Evolutionary conservation across 768 basidiomycete species (phyloP).

Genomic region (Leucosporidium creatinivorum): DNA sequence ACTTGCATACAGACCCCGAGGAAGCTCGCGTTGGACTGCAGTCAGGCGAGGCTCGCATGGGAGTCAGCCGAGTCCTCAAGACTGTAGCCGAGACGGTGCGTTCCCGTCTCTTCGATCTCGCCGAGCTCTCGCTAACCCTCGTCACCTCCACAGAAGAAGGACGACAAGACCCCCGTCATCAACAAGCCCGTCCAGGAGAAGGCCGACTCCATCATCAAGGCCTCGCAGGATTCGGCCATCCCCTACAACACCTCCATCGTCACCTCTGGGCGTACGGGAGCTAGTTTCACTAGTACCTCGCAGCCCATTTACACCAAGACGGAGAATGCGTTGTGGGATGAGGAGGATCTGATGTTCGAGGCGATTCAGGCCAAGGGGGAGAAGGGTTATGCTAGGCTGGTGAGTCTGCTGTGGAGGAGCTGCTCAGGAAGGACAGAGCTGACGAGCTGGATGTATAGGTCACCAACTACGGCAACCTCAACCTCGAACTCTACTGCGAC

Average conservation of each 20-base stretch:
- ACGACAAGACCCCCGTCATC: too few relatives aligned
- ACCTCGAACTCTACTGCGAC: slow-evolving; percentile 49
- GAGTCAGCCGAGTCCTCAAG: slow-evolving; percentile 12
- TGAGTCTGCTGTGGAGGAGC: too few relatives aligned
- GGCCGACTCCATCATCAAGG: slow-evolving; percentile 41
- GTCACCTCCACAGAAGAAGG: slow-evolving; percentile 33
- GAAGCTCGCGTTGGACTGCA: too few relatives aligned
- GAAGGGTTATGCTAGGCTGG: slow-evolving; percentile 88
- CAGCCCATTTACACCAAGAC: slow-evolving; percentile 64
- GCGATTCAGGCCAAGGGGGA: slow-evolving; percentile 82
- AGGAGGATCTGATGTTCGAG: slow-evolving; percentile 99
- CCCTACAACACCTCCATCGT: slow-evolving; percentile 53
- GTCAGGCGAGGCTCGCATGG: neutral
- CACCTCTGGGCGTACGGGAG: slow-evolving; percentile 72
- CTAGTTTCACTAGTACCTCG: slow-evolving; percentile 87
- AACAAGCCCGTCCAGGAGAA: too few relatives aligned
- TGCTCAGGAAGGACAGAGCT: too few relatives aligned
- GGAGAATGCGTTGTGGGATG: slow-evolving; percentile 89
- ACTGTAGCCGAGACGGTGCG: neutral
- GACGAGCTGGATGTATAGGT: too few relatives aligned
- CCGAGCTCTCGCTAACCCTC: slow-evolving; percentile 24
- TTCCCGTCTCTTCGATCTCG: neutral
- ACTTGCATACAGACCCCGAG: too few relatives aligned
- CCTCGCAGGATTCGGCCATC: slow-evolving; percentile 38
- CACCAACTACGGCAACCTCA: slow-evolving; percentile 26